Evolutionary conservation across 2,329 filamentous ascomycete genomes (phyloP).

Genomic region (Trichoderma breve): DNA sequence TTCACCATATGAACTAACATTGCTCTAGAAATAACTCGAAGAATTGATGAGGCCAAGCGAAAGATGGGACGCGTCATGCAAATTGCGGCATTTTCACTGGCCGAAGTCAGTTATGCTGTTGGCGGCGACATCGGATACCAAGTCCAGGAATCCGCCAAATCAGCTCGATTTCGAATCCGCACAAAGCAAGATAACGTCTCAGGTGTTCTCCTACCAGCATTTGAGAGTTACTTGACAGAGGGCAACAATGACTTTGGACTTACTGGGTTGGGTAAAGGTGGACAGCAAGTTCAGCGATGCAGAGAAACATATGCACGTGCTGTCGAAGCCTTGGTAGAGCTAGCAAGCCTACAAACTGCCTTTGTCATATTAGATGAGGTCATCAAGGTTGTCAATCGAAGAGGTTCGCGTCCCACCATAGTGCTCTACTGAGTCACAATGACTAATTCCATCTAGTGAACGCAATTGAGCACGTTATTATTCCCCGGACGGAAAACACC

Average conservation of each 20-base stretch:
- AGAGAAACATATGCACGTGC: slow-evolving; percentile 94
- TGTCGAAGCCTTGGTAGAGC: slow-evolving; percentile 91
- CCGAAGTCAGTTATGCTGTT: slow-evolving; percentile 95
- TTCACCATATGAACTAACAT: background rate
- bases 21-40: slow-evolving; percentile 78
- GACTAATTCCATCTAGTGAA: slow-evolving; percentile 60
- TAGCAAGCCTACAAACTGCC: slow-evolving; percentile 92
- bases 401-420: slow-evolving; percentile 54
- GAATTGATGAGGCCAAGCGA: slow-evolving; percentile 97
- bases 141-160: slow-evolving; percentile 92
- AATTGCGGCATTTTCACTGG: slow-evolving; percentile 94
- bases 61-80: slow-evolving; percentile 99
- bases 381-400: slow-evolving; percentile 97
- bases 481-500: slow-evolving; percentile 97
- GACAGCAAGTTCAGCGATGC: slow-evolving; percentile 93
- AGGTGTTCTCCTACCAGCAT: slow-evolving; percentile 88
- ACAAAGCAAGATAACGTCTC: slow-evolving; percentile 99
- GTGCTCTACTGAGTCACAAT: slow-evolving; percentile 23
- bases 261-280: slow-evolving; percentile 93
- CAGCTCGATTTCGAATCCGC: slow-evolving; percentile 86
- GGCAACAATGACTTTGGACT: slow-evolving; percentile 94
- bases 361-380: slow-evolving; percentile 98
- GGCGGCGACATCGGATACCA: slow-evolving; percentile 96
- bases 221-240: slow-evolving; percentile 86
- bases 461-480: slow-evolving; percentile 95